Conservation (phyloP, 345 rosid genomes). For the Salix brachista region DNA sequence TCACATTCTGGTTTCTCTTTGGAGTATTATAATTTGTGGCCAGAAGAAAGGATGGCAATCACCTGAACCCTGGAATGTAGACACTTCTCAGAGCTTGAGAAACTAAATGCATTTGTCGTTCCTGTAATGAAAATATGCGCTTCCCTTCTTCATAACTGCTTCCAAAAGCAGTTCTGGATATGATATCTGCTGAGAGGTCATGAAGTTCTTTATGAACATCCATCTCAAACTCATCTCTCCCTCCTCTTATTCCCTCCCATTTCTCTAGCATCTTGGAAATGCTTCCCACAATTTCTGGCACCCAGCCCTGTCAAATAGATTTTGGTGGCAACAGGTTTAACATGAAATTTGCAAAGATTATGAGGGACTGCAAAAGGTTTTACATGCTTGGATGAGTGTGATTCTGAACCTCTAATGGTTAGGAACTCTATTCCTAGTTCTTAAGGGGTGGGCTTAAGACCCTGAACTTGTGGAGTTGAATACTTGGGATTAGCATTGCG, state of each 20-base stretch:
- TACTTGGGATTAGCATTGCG: too few species aligned
- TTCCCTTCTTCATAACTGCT: conserved; percentile 76
- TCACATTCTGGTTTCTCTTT: background rate
- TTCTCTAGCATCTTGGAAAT: conserved; percentile 45
- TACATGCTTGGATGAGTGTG: background rate
- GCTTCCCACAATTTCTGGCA: conserved; percentile 59
- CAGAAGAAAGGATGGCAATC: background rate
- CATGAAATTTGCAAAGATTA: background rate
- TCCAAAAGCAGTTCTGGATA: conserved; percentile 84
- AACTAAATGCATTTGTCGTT: conserved; percentile 58
- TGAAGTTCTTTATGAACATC: conserved; percentile 62
- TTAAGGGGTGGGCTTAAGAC: too few species aligned
- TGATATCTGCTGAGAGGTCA: conserved; percentile 58
- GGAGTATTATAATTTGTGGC: background rate
- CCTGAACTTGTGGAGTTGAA: too few species aligned
- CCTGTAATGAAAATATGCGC: conserved; percentile 59
- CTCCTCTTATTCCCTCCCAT: conserved; percentile 64
- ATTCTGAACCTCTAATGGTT: background rate
- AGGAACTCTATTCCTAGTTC: background rate
- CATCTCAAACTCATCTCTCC: conserved; percentile 57
- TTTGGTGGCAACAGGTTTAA: background rate
- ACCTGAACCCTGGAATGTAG: conserved; percentile 88
- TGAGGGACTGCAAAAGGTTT: background rate
- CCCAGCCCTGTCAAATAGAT: conserved; percentile 44
- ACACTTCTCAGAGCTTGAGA: conserved; percentile 53